Conservation (phyloP, 1,139 yeast species). For the Pneumocystis jirovecii region DNA sequence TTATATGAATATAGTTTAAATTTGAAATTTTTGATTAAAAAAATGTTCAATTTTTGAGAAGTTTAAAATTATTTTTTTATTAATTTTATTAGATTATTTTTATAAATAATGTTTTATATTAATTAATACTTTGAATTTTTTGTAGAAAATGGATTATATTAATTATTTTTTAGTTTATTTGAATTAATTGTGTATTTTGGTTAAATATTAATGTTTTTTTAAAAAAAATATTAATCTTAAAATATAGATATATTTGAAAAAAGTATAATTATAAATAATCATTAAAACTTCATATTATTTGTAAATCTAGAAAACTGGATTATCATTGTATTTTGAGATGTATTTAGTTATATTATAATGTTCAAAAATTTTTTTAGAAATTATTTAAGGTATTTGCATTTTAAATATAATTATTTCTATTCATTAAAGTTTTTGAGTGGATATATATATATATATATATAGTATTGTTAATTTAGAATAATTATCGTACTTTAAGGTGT, state of each 20-base stretch:
- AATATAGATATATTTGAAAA: neutral
- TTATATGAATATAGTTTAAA: neutral
- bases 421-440: neutral
- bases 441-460: neutral
- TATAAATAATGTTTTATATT: too few species aligned
- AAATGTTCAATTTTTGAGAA: too few species aligned
- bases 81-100: too few species aligned
- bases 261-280: neutral
- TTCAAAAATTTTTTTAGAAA: neutral
- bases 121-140: too few species aligned
- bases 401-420: neutral
- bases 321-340: neutral
- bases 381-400: neutral
- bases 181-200: too few species aligned
- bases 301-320: neutral
- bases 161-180: too few species aligned
- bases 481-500: constrained; percentile 1
- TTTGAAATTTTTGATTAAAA: too few species aligned
- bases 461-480: neutral
- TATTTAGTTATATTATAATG: neutral
- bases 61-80: too few species aligned
- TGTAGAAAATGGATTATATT: too few species aligned
- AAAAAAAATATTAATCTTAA: neutral
- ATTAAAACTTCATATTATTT: neutral
- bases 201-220: too few species aligned